A percentile compares a stretch with the other conserved stretches of the same genome.
These are phyloP conservation scores for Boletellus ananas DNA, from an alignment of 768 basidiomycete genomes.

Conservation along the genomic window DNA sequence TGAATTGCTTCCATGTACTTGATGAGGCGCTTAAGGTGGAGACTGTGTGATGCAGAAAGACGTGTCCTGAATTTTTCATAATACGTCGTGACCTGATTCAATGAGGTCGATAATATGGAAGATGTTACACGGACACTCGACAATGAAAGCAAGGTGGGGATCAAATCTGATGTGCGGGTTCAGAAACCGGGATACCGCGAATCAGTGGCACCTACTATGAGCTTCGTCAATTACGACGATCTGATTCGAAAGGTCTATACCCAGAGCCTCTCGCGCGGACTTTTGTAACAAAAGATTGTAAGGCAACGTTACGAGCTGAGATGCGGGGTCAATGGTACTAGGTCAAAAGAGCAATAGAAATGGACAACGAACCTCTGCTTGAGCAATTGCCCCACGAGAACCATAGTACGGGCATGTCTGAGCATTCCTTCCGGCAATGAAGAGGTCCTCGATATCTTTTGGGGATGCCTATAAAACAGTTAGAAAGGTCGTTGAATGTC, in stretches of 20 bases:
- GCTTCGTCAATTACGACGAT: slow-evolving; percentile 94
- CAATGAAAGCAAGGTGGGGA: slow-evolving; percentile 83
- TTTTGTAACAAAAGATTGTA: slow-evolving; percentile 89
- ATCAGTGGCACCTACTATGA: slow-evolving; percentile 63
- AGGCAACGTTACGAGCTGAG: slow-evolving; percentile 82
- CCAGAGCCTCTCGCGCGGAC: slow-evolving; percentile 79
- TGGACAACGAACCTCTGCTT: slow-evolving; percentile 67
- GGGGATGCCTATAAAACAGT: slow-evolving; percentile 60
- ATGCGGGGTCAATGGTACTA: not conserved
- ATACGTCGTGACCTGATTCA: slow-evolving; percentile 76
- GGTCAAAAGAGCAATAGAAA: not conserved
- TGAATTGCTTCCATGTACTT: slow-evolving; percentile 67
- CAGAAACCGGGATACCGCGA: not conserved
- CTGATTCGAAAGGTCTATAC: slow-evolving; percentile 80
- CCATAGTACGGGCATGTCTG: slow-evolving; percentile 93
- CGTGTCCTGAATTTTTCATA: slow-evolving; percentile 73
- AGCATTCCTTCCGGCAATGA: slow-evolving; percentile 59
- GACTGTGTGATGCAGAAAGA: slow-evolving; percentile 64
- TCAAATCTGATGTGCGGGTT: slow-evolving; percentile 58
- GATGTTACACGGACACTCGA: slow-evolving; percentile 69
- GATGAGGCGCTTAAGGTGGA: slow-evolving; percentile 79
- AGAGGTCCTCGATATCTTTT: slow-evolving; percentile 94
- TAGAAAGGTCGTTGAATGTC: not conserved
- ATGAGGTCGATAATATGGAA: slow-evolving; percentile 52
- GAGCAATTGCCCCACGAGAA: slow-evolving; percentile 79